Evolutionary conservation across 2,329 filamentous ascomycete species (phyloP).

Genomic region (Penicillium digitatum): DNA sequence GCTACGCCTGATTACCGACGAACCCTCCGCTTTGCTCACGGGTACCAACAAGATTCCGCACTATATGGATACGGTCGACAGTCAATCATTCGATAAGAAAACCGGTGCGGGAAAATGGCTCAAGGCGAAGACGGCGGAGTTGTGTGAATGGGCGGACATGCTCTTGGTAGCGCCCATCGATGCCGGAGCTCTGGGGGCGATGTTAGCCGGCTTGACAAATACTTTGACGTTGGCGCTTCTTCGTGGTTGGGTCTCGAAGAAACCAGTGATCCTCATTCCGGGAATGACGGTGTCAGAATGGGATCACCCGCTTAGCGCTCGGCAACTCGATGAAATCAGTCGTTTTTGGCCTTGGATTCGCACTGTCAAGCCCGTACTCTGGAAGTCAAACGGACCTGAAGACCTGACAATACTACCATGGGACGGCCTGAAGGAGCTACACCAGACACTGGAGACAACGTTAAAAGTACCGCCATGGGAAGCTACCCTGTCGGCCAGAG

Average conservation of each 20-base stretch:
- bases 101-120: slow-evolving; percentile 39
- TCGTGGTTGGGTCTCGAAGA: slow-evolving; percentile 80
- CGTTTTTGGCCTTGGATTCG: slow-evolving; percentile 84
- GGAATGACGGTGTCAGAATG: slow-evolving; percentile 88
- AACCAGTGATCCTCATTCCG: slow-evolving; percentile 78
- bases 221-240: slow-evolving; percentile 76
- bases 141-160: slow-evolving; percentile 84
- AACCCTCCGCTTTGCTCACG: slow-evolving; percentile 36
- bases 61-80: slow-evolving; percentile 42
- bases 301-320: slow-evolving; percentile 84
- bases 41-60: slow-evolving; percentile 38
- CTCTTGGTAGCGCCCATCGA: slow-evolving; percentile 80
- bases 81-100: slow-evolving; percentile 39
- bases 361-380: slow-evolving; percentile 75
- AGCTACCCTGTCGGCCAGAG: slow-evolving; percentile 10
- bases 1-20: slow-evolving; percentile 42
- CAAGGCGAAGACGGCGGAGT: slow-evolving; percentile 50
- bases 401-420: slow-evolving; percentile 50
- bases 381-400: slow-evolving; percentile 64
- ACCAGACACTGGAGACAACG: slow-evolving; percentile 31
- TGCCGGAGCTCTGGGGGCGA: slow-evolving; percentile 77
- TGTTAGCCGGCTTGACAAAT: slow-evolving; percentile 79
- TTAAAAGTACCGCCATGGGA: slow-evolving; percentile 26
- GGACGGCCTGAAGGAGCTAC: slow-evolving; percentile 43
- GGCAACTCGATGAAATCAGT: slow-evolving; percentile 78